These are phyloP conservation scores for Corynascus novoguineensis DNA, from an alignment of 495 filamentous ascomycete genomes.

Conservation along the genomic window DNA sequence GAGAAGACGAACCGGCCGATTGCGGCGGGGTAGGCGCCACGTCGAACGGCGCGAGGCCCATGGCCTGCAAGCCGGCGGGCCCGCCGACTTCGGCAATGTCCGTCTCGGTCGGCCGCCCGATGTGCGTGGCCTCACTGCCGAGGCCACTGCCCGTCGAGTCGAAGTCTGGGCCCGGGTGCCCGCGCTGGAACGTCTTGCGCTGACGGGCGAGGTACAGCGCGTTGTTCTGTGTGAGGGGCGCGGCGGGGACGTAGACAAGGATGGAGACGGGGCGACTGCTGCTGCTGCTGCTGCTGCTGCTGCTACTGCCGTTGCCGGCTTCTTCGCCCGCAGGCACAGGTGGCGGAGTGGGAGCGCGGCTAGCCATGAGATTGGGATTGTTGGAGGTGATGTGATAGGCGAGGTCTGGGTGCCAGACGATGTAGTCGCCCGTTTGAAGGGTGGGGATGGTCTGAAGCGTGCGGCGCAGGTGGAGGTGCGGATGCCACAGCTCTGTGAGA, in stretches of 20 bases:
- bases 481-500: conserved; percentile 68
- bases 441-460: conserved; percentile 75
- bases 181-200: conserved; percentile 61
- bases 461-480: conserved; percentile 65
- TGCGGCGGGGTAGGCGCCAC: conserved; percentile 28
- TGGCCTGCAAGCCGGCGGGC: conserved; percentile 41
- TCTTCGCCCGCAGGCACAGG: conserved; percentile 8
- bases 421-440: conserved; percentile 79
- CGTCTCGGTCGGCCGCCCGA: conserved; percentile 39
- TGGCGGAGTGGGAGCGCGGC: conserved; percentile 33
- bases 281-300: no score
- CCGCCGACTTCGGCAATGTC: conserved; percentile 46
- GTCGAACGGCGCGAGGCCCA: conserved; percentile 46
- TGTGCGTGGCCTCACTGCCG: conserved; percentile 42
- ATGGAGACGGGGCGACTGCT: conserved; percentile 28
- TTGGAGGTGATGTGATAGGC: conserved; percentile 44
- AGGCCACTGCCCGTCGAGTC: conserved; percentile 46
- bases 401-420: conserved; percentile 85
- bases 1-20: not conserved
- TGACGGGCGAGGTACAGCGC: conserved; percentile 71
- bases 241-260: conserved; percentile 75
- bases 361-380: conserved; percentile 36
- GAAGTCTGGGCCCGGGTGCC: conserved; percentile 68
- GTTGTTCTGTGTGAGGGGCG: conserved; percentile 74
- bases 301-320: no score